Evolutionary conservation across 2,329 filamentous ascomycete genomes (phyloP).

Genomic region (Acrocalymma vagum): DNA sequence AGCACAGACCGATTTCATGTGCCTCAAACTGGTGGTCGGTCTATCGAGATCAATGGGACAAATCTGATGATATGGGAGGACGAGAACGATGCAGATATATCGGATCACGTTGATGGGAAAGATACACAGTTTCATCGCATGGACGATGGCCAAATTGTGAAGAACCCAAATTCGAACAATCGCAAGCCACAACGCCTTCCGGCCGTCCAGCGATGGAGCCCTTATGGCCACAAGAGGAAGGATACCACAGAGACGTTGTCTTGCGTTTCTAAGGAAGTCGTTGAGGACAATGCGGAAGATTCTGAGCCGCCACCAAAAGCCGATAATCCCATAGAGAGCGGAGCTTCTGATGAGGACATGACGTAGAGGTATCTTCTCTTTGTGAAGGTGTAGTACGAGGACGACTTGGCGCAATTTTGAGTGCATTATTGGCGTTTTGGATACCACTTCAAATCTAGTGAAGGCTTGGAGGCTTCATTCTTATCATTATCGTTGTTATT

Average conservation of each 20-base stretch:
- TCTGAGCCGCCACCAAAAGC: constrained; percentile 1
- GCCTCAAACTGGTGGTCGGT: constrained; percentile 47
- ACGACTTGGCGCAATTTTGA: constrained; percentile 15
- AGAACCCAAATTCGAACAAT: constrained; percentile 43
- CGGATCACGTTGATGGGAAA: constrained; percentile 45
- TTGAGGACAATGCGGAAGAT: constrained; percentile 17
- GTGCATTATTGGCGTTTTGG: constrained; percentile 26
- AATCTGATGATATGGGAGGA: constrained; percentile 52
- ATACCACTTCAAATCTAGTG: constrained; percentile 20
- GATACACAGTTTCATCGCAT: constrained; percentile 47
- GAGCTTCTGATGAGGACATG: constrained; percentile 27
- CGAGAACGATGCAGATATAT: constrained; percentile 48
- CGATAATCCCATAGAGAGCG: constrained; percentile 4
- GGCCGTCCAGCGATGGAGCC: constrained; percentile 40
- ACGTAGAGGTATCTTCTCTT: constrained; percentile 5
- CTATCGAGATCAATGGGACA: constrained; percentile 47
- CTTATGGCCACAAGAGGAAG: constrained; percentile 42
- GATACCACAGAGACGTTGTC: constrained; percentile 23
- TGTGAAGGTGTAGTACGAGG: not conserved
- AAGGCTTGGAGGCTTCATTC: constrained; percentile 10
- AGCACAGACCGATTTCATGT: constrained; percentile 41
- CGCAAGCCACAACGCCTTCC: constrained; percentile 36
- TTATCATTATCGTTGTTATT: constrained; percentile 9
- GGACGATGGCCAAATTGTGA: constrained; percentile 48
- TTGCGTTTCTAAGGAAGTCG: constrained; percentile 32